Percentiles rank a stretch among this genome's conserved stretches.
Evolutionary conservation across 176 grass and related monocot genomes (phyloP).

Genomic region (Oryza longistaminata): DNA sequence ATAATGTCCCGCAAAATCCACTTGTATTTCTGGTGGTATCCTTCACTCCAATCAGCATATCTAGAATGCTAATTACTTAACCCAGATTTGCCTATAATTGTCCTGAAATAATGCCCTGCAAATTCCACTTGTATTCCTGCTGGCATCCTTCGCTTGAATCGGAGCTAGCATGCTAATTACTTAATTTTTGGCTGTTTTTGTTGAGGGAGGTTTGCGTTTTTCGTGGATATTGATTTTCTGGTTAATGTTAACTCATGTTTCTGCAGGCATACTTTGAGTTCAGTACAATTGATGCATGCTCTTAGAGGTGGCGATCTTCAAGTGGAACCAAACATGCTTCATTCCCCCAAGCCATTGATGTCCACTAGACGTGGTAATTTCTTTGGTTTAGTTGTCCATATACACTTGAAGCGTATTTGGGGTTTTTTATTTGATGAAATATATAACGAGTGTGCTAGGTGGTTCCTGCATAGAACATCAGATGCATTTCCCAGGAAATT

Average conservation of each 20-base stretch:
- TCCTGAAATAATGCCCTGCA: neutral
- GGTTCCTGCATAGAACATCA: neutral
- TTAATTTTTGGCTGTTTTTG: neutral
- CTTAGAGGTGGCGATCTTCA: conserved; percentile 45
- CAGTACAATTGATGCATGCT: conserved; percentile 40
- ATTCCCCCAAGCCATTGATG: conserved; percentile 26
- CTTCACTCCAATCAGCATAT: no score
- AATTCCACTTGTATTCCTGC: neutral
- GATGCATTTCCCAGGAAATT: neutral
- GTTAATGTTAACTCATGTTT: neutral
- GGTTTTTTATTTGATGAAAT: conserved; percentile 10
- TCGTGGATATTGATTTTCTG: neutral
- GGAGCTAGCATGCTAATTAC: neutral
- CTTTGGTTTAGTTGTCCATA: neutral
- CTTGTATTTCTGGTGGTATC: no score
- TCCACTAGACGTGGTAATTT: conserved; percentile 48
- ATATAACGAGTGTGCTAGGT: neutral
- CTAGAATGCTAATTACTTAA: no score
- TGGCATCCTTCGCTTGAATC: neutral
- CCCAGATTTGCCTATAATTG: no score
- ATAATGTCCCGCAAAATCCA: no score
- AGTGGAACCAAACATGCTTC: conserved; percentile 30
- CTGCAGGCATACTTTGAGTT: conserved; percentile 35
- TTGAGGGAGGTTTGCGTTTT: neutral
- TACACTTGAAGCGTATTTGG: neutral